These are phyloP conservation scores for Pichia cactophila DNA, from an alignment of 1,139 yeast genomes.

Conservation along the genomic window DNA sequence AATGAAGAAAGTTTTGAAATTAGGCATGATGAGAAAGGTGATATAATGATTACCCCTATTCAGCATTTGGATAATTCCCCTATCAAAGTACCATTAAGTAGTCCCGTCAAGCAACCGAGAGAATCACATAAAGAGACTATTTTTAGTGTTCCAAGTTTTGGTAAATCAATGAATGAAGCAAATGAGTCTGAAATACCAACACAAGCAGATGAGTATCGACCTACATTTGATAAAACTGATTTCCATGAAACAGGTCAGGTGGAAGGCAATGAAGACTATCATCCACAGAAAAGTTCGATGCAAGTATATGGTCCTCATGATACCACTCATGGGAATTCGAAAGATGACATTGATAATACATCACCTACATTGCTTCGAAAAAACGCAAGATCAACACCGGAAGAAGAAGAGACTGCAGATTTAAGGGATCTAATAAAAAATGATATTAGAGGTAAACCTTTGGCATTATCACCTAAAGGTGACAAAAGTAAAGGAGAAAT, in stretches of 20 bases:
- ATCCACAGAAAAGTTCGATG: not conserved
- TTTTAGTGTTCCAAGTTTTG: not conserved
- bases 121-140: not conserved
- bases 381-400: slow-evolving; percentile 4
- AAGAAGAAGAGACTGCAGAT: not conserved
- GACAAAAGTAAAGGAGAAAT: not conserved
- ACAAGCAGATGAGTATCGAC: not conserved
- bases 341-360: not conserved
- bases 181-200: not conserved
- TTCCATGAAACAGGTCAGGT: no score
- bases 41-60: not conserved
- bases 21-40: not conserved
- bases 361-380: slow-evolving; percentile 12
- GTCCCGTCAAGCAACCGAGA: not conserved
- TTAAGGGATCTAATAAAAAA: not conserved
- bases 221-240: not conserved
- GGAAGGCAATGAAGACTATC: not conserved
- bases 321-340: not conserved
- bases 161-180: not conserved
- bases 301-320: not conserved
- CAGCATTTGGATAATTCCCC: not conserved
- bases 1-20: not conserved
- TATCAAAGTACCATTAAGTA: not conserved
- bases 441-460: not conserved
- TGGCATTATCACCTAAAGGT: not conserved